These are phyloP conservation scores for Ustilago sp. DNA, from an alignment of 1,284 basidiomycete species.

Conservation along the genomic window DNA sequence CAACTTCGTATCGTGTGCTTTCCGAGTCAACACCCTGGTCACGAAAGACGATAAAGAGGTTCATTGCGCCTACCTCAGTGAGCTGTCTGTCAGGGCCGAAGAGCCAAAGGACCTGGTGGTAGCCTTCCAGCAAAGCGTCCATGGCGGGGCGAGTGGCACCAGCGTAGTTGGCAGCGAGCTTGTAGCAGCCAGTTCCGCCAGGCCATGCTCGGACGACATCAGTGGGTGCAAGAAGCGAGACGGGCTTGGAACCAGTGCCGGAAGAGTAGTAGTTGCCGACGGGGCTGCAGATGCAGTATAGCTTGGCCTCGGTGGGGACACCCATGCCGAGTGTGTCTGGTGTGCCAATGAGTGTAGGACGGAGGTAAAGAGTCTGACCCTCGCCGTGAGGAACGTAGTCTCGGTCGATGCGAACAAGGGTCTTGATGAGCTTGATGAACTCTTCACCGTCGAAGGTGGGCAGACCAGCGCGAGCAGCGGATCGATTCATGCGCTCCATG, in stretches of 20 bases:
- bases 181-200: constrained; percentile 92
- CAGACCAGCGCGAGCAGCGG: constrained; percentile 49
- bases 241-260: constrained; percentile 51
- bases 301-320: constrained; percentile 48
- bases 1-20: constrained; percentile 33
- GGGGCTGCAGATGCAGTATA: constrained; percentile 59
- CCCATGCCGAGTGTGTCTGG: constrained; percentile 54
- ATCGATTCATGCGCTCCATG: constrained; percentile 59
- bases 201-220: constrained; percentile 78
- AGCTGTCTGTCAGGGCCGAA: constrained; percentile 49
- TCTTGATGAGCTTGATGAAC: constrained; percentile 57
- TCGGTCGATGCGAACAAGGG: constrained; percentile 45
- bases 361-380: constrained; percentile 53
- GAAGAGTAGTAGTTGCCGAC: constrained; percentile 59
- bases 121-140: constrained; percentile 47
- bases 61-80: constrained; percentile 59
- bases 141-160: constrained; percentile 49
- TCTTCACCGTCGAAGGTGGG: constrained; percentile 54
- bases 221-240: constrained; percentile 44
- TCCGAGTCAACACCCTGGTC: constrained; percentile 33
- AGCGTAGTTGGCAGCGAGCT: constrained; percentile 81
- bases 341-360: constrained; percentile 56
- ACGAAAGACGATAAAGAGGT: constrained; percentile 56
- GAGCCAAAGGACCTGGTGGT: constrained; percentile 55
- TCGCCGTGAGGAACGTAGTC: constrained; percentile 46